These are phyloP conservation scores for Aspergillus sojae DNA, from an alignment of 2,329 filamentous ascomycete genomes.

Conservation along the genomic window DNA sequence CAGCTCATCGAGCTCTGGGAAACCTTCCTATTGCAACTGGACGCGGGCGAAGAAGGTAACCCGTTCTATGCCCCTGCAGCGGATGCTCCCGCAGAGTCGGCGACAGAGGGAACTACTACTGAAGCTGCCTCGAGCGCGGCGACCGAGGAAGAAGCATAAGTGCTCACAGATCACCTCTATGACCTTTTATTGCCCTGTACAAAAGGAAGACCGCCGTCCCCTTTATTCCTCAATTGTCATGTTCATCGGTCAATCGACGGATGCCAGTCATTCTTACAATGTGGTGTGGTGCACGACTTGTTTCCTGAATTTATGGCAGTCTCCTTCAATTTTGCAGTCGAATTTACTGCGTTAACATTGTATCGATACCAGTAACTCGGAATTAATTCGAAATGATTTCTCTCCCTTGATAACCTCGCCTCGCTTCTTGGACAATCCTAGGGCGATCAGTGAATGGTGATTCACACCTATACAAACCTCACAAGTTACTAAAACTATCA, in stretches of 20 bases:
- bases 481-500: not conserved
- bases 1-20: conserved; percentile 92
- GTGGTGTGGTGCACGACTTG: conserved; percentile 17
- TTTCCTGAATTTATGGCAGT: conserved; percentile 14
- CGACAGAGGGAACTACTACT: conserved; percentile 12
- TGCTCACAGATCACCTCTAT: not conserved
- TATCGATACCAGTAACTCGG: conserved; percentile 7
- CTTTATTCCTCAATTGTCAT: conserved; percentile 1
- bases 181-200: conserved; percentile 15
- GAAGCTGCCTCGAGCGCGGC: conserved; percentile 15
- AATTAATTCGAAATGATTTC: conserved; percentile 1
- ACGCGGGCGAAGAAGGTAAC: conserved; percentile 81
- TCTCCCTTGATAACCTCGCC: not conserved
- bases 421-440: not conserved
- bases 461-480: not conserved
- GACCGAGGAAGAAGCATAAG: conserved; percentile 23
- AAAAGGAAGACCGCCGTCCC: conserved; percentile 16
- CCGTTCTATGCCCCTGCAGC: conserved; percentile 44
- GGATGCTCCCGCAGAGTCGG: conserved; percentile 24
- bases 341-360: conserved; percentile 12
- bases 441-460: not conserved
- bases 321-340: conserved; percentile 14
- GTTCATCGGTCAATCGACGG: conserved; percentile 1
- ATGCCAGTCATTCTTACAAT: conserved; percentile 7
- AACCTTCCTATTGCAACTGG: conserved; percentile 93